Evolutionary conservation across 768 basidiomycete genomes (phyloP).

Genomic region (Boletales sp.): DNA sequence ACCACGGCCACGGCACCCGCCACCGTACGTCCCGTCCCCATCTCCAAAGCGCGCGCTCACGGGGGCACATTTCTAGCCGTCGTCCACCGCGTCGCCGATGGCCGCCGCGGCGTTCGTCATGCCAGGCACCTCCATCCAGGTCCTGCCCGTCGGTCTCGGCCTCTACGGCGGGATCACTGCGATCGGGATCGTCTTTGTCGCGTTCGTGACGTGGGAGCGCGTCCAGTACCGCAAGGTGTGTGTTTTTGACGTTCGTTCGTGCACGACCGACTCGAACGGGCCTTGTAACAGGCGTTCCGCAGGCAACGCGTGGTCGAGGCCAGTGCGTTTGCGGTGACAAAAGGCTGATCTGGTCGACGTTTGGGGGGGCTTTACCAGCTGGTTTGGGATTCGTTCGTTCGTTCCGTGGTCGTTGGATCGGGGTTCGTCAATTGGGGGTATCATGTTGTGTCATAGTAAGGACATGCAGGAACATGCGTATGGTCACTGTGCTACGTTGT

Average conservation of each 20-base stretch:
- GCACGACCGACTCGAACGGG: slow-evolving; percentile 3
- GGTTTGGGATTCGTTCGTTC: slow-evolving; percentile 7
- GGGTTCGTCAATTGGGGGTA: slow-evolving; percentile 1
- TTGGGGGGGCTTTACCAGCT: not conserved
- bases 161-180: slow-evolving; percentile 85
- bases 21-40: slow-evolving; percentile 9
- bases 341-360: slow-evolving; percentile 14
- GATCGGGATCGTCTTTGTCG: slow-evolving; percentile 77
- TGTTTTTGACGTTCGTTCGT: no score
- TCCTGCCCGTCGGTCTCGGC: slow-evolving; percentile 79
- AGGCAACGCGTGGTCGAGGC: slow-evolving; percentile 70
- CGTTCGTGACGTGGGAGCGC: slow-evolving; percentile 83
- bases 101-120: slow-evolving; percentile 46
- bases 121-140: slow-evolving; percentile 70
- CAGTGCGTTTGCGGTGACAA: slow-evolving; percentile 45
- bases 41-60: slow-evolving; percentile 10
- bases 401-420: no score
- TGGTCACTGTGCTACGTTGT: not conserved
- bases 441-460: not conserved
- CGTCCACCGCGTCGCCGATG: slow-evolving; percentile 29
- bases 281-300: slow-evolving; percentile 57
- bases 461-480: slow-evolving; percentile 8
- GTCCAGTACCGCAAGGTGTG: slow-evolving; percentile 79
- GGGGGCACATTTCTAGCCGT: slow-evolving; percentile 8
- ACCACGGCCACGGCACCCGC: slow-evolving; percentile 33